Base-by-base conservation (phyloP, 2,329 filamentous ascomycete species). In the Beauveria rudraprayagi region DNA sequence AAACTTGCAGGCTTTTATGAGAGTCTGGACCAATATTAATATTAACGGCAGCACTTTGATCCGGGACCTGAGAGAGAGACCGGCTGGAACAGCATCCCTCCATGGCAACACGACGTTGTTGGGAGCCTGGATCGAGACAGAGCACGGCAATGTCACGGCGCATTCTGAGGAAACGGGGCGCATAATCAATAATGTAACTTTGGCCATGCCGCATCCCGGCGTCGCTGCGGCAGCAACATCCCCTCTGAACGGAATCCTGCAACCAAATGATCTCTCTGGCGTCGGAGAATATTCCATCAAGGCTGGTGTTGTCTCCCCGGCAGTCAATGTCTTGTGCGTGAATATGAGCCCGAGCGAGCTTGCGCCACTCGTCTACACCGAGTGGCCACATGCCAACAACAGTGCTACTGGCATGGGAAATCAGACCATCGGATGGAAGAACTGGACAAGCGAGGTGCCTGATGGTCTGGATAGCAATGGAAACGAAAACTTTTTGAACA, bases 151-250 rank as follows among this genome's bases (percentile, higher is more conserved):
- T 60, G 80, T 85, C 19, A 77, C 78, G 0, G 70, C 74, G 3
- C 74, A 78, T 0, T 87, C 80, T 4, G 69, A 77, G 5, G 69
- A 77, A 11, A 70, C 83, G 58, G 73, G 76, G 0, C 78, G 88
- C 28, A 78, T 88, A 43, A 76, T 93, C 67, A 90, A 92, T 69
- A 92, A 92, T 64, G 83, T 91, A 28, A 89, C 87, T 0, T 78
- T 92, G 65, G 88, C 89, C 0, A 87, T 92, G 81, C 90, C 90
- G 0, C 90, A 94, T 66, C 78, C 85, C 4, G 76, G 87, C 0
- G 79, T 94, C 0, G 84, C 88, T 40, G 72, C 77, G 14, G 89
- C 90, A 0, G 85, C 87, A 0, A 81, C 77, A 9, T 77, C 87
- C 65, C 72, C 78, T 0, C 70, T 73, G 9, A 93, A 93, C 67